Evolutionary conservation across 257 asterid genomes (phyloP).

Genomic region (Thymus mandschuricus): DNA sequence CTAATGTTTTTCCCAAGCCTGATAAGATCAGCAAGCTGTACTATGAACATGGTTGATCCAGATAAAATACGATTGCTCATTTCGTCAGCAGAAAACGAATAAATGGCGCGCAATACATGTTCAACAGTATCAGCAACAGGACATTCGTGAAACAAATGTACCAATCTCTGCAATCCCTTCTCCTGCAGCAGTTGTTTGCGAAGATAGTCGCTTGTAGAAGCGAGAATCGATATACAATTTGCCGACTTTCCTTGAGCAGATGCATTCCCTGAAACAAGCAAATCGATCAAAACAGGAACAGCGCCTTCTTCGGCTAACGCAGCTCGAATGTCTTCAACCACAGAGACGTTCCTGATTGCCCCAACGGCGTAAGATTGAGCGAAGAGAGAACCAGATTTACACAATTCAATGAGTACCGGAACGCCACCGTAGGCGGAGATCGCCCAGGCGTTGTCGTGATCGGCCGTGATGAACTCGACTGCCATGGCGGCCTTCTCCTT

Average conservation of each 20-base stretch:
- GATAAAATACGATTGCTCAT: conserved; percentile 55
- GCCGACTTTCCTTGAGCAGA: conserved; percentile 78
- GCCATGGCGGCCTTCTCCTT: conserved; percentile 93
- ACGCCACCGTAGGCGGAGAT: conserved; percentile 91
- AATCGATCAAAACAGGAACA: conserved; percentile 59
- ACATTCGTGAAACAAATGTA: conserved; percentile 69
- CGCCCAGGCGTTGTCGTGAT: conserved; percentile 95
- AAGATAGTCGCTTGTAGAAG: conserved; percentile 68
- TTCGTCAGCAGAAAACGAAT: conserved; percentile 64
- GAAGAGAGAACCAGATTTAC: conserved; percentile 74
- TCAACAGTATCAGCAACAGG: conserved; percentile 65
- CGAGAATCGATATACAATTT: conserved; percentile 71
- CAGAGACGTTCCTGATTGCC: conserved; percentile 69
- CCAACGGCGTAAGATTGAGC: conserved; percentile 84
- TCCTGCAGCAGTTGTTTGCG: conserved; percentile 61
- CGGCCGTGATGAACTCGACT: conserved; percentile 77
- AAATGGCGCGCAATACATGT: conserved; percentile 76
- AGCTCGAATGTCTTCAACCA: conserved; percentile 65
- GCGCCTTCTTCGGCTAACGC: conserved; percentile 83
- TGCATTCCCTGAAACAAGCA: conserved; percentile 65
- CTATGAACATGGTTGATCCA: conserved; percentile 55
- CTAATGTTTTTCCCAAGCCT: conserved; percentile 65
- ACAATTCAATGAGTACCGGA: conserved; percentile 64
- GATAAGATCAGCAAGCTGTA: conserved; percentile 68
- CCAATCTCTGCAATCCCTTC: conserved; percentile 65